phyloP scores from a whole-genome alignment of 129 eudicot species.

The Sambucus nigra region DNA sequence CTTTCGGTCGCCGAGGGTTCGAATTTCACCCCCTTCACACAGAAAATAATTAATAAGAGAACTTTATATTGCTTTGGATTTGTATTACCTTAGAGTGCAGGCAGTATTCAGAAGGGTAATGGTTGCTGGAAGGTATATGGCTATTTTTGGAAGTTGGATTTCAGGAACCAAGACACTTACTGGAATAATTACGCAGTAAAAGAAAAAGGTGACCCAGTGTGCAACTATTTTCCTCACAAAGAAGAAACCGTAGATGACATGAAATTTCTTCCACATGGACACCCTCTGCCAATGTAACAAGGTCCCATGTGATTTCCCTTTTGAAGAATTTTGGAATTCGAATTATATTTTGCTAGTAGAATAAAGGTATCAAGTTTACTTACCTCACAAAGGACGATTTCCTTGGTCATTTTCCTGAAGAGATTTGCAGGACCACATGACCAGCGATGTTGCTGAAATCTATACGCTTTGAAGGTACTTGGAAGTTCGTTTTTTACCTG shows the following conservation, averaged over 20 bases:
- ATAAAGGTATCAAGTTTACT: neutral
- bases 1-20: too few species aligned
- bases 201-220: conserved; percentile 82
- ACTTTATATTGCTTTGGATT: neutral
- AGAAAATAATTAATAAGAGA: too few species aligned
- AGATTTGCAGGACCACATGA: conserved; percentile 92
- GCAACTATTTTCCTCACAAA: conserved; percentile 89
- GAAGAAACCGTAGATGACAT: conserved; percentile 78
- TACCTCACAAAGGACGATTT: conserved; percentile 65
- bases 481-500: conserved; percentile 87
- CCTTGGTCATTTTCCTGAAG: conserved; percentile 65
- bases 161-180: conserved; percentile 67
- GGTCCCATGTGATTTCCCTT: conserved; percentile 1
- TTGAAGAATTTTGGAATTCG: neutral
- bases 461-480: conserved; percentile 72
- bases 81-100: conserved; percentile 50
- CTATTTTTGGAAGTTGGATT: conserved; percentile 58
- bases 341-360: neutral
- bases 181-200: conserved; percentile 72
- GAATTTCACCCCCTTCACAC: too few species aligned
- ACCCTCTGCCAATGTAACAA: conserved; percentile 50
- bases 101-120: conserved; percentile 63
- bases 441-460: conserved; percentile 93
- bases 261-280: conserved; percentile 60
- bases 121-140: conserved; percentile 70